phyloP scores from a whole-genome alignment of 163 green algal species.

The Scenedesmus sp. region DNA sequence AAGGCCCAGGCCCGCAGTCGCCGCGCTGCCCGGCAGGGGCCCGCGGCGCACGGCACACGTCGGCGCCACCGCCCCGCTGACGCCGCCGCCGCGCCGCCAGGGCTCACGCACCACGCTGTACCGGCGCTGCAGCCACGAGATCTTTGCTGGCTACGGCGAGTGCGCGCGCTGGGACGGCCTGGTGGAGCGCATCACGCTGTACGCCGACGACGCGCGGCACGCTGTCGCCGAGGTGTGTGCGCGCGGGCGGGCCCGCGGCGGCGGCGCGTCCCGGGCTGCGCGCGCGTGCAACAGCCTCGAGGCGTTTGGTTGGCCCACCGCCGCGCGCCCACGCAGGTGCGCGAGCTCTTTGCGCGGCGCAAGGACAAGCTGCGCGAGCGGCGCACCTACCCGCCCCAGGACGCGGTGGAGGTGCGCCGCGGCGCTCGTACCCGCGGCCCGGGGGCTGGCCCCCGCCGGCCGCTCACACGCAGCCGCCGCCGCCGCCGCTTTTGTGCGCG shows the following conservation, averaged over 20 bases:
- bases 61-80: not conserved
- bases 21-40: too few relatives aligned
- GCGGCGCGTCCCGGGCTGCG: too few relatives aligned
- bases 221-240: constrained; percentile 40
- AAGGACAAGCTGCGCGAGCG: constrained; percentile 78
- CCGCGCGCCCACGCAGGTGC: too few relatives aligned
- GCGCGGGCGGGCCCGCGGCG: too few relatives aligned
- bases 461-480: too few relatives aligned
- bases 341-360: constrained; percentile 69
- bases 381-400: constrained; percentile 59
- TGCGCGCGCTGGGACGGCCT: constrained; percentile 87
- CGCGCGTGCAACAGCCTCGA: too few relatives aligned
- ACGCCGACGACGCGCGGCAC: constrained; percentile 46
- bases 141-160: constrained; percentile 87
- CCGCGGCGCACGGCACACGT: not conserved
- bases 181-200: constrained; percentile 67
- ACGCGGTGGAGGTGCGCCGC: constrained; percentile 53
- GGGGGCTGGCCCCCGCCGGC: too few relatives aligned
- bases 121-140: constrained; percentile 71
- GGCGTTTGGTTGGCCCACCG: not conserved
- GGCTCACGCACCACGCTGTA: constrained; percentile 52
- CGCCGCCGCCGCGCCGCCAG: constrained; percentile 5
- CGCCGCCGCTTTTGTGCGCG: too few relatives aligned
- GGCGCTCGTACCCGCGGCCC: too few relatives aligned
- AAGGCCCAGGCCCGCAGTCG: too few relatives aligned